Conservation (phyloP, 2,329 filamentous ascomycete species). For the Keithomyces neogunnii region DNA sequence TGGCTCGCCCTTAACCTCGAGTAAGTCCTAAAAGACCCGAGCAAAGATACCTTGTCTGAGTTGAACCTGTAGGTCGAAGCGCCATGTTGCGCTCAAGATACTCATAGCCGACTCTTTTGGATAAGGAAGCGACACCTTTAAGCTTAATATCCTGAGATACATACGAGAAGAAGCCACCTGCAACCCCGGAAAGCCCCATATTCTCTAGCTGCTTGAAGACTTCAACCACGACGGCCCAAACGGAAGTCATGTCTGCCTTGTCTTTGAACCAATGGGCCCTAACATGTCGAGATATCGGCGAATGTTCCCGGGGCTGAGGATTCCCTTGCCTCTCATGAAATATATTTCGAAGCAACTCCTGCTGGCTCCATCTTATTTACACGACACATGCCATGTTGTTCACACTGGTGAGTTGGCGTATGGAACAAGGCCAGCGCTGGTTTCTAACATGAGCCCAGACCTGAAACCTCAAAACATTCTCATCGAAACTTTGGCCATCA, state of each 20-base stretch:
- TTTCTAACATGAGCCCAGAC: slow-evolving; percentile 8
- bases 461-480: slow-evolving; percentile 19
- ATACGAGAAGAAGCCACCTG: slow-evolving; percentile 10
- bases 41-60: neutral
- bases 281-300: slow-evolving; percentile 11
- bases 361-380: slow-evolving; percentile 11
- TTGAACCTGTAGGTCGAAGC: slow-evolving; percentile 3
- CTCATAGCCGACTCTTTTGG: slow-evolving; percentile 13
- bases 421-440: neutral
- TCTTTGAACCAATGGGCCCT: slow-evolving; percentile 21
- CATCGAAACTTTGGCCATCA: slow-evolving; percentile 12
- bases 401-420: slow-evolving; percentile 11
- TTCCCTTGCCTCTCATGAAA: slow-evolving; percentile 11
- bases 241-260: slow-evolving; percentile 21
- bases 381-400: slow-evolving; percentile 14
- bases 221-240: slow-evolving; percentile 21
- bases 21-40: slow-evolving; percentile 6
- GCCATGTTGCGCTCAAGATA: slow-evolving; percentile 20
- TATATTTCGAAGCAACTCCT: slow-evolving; percentile 12
- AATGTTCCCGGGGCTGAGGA: slow-evolving; percentile 1
- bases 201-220: slow-evolving; percentile 14
- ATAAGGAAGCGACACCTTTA: slow-evolving; percentile 9
- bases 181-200: slow-evolving; percentile 7
- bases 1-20: slow-evolving; percentile 15
- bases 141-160: slow-evolving; percentile 12